Conservation (phyloP, 108 stramenopile species). For the Discostella stelligeroides region DNA sequence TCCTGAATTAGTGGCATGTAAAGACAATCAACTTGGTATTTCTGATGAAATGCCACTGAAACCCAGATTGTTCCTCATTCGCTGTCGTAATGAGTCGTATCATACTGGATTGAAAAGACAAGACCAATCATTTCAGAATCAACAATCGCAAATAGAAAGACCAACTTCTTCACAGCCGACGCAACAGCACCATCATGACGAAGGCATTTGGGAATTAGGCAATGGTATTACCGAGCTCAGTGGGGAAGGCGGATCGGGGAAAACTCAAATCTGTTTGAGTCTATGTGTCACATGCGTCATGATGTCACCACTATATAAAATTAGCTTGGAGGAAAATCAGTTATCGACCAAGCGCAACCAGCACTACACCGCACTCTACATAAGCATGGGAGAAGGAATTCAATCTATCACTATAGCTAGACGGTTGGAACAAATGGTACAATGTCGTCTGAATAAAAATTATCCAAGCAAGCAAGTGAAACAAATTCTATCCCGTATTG, state of each 20-base stretch:
- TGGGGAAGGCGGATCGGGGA: conserved; percentile 75
- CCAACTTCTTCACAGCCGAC: not conserved
- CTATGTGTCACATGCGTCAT: conserved; percentile 53
- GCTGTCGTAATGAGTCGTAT: not conserved
- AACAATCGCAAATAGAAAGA: not conserved
- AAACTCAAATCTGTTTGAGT: conserved; percentile 69
- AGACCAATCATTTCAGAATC: too few species aligned
- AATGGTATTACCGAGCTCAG: conserved; percentile 62
- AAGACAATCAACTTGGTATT: conserved; percentile 1
- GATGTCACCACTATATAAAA: conserved; percentile 3
- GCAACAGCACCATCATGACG: conserved; percentile 1
- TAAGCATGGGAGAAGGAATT: conserved; percentile 54
- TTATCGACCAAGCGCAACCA: too few species aligned
- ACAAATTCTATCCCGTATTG: conserved; percentile 27
- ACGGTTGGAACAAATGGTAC: conserved; percentile 52
- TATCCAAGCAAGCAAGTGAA: too few species aligned
- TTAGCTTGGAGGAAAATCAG: too few species aligned
- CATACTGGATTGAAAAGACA: not conserved
- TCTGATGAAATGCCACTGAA: not conserved
- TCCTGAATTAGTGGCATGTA: not conserved
- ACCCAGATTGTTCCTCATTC: conserved; percentile 24
- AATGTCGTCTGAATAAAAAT: conserved; percentile 29
- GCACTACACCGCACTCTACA: conserved; percentile 57
- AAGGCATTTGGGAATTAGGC: conserved; percentile 40
- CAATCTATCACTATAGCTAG: conserved; percentile 35